Percentiles rank a stretch among this genome's conserved stretches.
Evolutionary conservation across 176 grass and related monocot genomes (phyloP).

Genomic region (Saccharum spontaneum): DNA sequence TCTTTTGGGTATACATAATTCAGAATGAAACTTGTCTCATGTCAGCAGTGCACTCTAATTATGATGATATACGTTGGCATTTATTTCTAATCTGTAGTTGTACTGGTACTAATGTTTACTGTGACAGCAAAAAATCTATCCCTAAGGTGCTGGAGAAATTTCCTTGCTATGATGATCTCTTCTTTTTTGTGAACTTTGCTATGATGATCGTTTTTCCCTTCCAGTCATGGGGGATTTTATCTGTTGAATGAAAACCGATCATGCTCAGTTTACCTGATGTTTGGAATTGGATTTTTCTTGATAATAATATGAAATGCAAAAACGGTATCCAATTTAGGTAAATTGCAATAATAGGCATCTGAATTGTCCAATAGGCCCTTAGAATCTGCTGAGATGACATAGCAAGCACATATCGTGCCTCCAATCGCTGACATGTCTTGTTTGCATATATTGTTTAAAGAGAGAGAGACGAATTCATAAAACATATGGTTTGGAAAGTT

Average conservation of each 20-base stretch:
- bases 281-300: neutral
- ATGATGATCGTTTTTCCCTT: neutral
- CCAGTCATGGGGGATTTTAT: neutral
- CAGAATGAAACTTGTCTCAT: no score
- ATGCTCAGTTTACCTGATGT: neutral
- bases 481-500: no score
- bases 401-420: no score
- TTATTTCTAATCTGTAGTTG: neutral
- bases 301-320: neutral
- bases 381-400: no score
- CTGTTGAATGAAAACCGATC: neutral
- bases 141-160: neutral
- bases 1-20: neutral
- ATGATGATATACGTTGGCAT: neutral
- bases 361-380: no score
- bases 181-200: neutral
- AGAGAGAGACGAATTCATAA: no score
- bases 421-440: no score
- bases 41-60: no score
- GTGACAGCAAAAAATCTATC: neutral
- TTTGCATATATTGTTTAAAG: no score
- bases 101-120: neutral
- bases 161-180: neutral
- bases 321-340: neutral
- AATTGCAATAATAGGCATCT: no score